Evolutionary conservation across 495 filamentous ascomycete genomes (phyloP), one percentile per base, ranked within the genome.

Genomic region (Penicillium pancosmium): DNA sequence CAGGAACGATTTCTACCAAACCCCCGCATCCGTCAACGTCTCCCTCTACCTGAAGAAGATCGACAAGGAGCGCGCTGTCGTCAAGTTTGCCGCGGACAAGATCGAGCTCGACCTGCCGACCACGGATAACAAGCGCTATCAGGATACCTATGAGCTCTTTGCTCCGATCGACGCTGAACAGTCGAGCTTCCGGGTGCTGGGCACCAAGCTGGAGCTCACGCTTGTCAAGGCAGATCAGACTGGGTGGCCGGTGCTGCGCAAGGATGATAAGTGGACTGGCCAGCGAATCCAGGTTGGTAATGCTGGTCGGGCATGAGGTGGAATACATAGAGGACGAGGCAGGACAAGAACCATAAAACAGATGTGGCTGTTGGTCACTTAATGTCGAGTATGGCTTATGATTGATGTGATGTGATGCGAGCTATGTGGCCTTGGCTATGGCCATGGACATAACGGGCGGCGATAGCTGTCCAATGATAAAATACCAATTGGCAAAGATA

Each of bases 1-100:
- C 57, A 92, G 91, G 49, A 86, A 88, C 68, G 94, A 98, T 71
- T 98, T 94, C 78, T 98, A 98, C 77, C 94, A 98, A 76, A 98
- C 94, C 1, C 76, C 87, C 21, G 82, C 84, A 8, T 83, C 89
- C 18, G 90, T 96, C 43, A 97, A 95, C 62, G 91, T 91, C 8
- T 94, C 91, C 16, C 86, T 97, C 55, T 98, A 94, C 77, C 82
- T 97, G 35, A 98, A 98, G 81, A 98, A 96, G 78, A 96, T 98
- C 64, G 86, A 96, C 68, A 94, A 92, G 74, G 82, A 84, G 16
- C 82, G 74, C 6, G 89, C 92, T 38, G 85, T 78, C 57, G 84
- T 98, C 10, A 74, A 81, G 13, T 92, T 98, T 69, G 64, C 77
- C 38, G 58, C 79, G 18, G 78, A 80, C 38, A 70, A 80, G 4